Evolutionary conservation across 73 alveolate species (phyloP), one percentile per base, ranked within the genome.

Genomic region (Symbiodinium natans): DNA sequence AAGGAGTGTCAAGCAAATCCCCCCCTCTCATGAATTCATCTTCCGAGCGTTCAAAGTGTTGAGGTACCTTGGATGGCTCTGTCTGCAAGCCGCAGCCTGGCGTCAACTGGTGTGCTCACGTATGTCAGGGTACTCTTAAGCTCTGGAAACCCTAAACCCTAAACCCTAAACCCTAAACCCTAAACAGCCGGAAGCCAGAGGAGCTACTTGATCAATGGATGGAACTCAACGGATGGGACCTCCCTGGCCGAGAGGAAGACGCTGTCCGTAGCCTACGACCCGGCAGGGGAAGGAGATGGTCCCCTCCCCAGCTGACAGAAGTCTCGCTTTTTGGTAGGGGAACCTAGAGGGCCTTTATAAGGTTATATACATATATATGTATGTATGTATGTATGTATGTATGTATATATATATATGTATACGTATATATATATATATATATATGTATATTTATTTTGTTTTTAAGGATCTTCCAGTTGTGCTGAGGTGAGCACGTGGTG

Each of bases 201-300:
- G 97, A 71, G 80, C 40, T 90, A 71, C 88, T 73, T 90, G 86
- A 73, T 90, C 80, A 90, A 90, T 42, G 97, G 97, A 23, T 90
- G 97, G 97, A 90, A 90, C 54, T n/a, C 97, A 15, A 88, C 95
- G 2, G 95, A 88, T 34, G 86, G 86, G 4, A 41, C 87, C 29
- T 90, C 97, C 40, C 54, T 90, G 52, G 97, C 97, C 13, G 31
- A 15, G 33, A 54, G 87, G 40, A 90, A 75, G 39, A 42, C 77
- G 46, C 73, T 90, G 40, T 90, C 97, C 0, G 97, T 90, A 59
- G 97, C 97, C 25, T 90, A 90, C 41, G 97, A 90, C 83, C 97
- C 97, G 2, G 97, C 97, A 5, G 97, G 97, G 25, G 97, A 90
- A 33, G 97, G 97, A 11, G 97, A 90, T 73, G 97, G 97, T 71